Conservation (phyloP, 495 filamentous ascomycete species). For the Aspergillus indologenus region DNA sequence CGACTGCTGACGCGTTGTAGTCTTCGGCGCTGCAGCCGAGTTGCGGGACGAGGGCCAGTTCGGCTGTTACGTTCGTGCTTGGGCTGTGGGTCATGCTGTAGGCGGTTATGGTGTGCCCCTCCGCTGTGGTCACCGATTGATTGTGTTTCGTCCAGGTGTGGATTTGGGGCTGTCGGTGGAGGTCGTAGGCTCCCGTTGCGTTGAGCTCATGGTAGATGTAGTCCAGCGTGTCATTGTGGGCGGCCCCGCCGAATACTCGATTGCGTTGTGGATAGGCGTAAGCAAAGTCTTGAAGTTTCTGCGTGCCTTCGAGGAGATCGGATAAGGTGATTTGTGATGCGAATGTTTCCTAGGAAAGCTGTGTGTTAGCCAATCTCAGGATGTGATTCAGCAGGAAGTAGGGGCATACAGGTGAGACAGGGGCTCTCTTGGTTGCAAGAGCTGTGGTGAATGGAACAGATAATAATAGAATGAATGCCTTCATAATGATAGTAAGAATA, state of each 20-base stretch:
- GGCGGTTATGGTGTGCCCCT: conserved; percentile 26
- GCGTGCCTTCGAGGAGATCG: conserved; percentile 36
- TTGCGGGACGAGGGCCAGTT: conserved; percentile 48
- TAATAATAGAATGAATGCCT: not conserved
- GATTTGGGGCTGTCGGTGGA: conserved; percentile 57
- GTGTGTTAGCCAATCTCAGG: no score
- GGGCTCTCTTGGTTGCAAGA: not conserved
- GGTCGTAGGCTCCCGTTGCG: conserved; percentile 55
- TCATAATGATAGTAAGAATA: not conserved
- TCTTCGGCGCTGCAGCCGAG: conserved; percentile 56
- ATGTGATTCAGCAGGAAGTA: not conserved
- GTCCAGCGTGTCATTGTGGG: conserved; percentile 63
- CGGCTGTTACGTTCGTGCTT: conserved; percentile 42
- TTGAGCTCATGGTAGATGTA: conserved; percentile 55
- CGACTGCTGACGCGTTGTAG: conserved; percentile 52
- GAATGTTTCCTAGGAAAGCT: not conserved
- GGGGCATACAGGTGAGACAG: not conserved
- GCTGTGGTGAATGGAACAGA: not conserved
- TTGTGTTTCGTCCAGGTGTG: conserved; percentile 33
- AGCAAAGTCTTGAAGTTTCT: conserved; percentile 44
- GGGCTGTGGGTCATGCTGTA: conserved; percentile 46
- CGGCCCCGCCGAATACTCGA: conserved; percentile 57
- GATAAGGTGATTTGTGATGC: conserved; percentile 10
- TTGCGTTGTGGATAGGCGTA: conserved; percentile 46
- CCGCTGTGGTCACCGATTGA: conserved; percentile 26